Conservation (phyloP, 257 asterid genomes). For the Capsicum baccatum region DNA sequence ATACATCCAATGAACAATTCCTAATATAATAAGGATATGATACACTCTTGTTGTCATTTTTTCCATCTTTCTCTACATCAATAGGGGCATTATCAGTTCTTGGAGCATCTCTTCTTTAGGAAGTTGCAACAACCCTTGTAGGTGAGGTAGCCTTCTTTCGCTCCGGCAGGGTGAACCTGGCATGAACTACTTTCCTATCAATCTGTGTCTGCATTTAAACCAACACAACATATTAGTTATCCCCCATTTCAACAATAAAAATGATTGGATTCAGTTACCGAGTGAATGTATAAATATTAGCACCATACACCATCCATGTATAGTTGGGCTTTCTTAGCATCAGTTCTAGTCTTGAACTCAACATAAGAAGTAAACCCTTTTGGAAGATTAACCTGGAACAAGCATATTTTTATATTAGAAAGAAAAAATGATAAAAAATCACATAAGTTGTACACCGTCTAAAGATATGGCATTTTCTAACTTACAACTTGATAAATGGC, state of each 20-base stretch:
- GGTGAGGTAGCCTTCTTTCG: constrained; percentile 79
- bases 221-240: constrained; percentile 27
- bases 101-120: constrained; percentile 67
- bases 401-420: background rate
- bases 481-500: constrained; percentile 85
- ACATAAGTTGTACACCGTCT: background rate
- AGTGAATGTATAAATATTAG: constrained; percentile 9
- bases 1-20: constrained; percentile 17
- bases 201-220: constrained; percentile 78
- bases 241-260: background rate
- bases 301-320: constrained; percentile 91
- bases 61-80: constrained; percentile 72
- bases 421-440: background rate
- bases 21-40: constrained; percentile 28
- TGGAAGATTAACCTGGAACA: constrained; percentile 83
- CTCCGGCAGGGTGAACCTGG: constrained; percentile 92
- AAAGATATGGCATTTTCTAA: constrained; percentile 25
- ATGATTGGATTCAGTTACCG: background rate
- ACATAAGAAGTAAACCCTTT: constrained; percentile 86
- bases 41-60: constrained; percentile 79
- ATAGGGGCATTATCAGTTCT: constrained; percentile 65
- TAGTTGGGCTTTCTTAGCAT: constrained; percentile 90
- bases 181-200: constrained; percentile 90
- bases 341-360: constrained; percentile 88
- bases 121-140: constrained; percentile 63